Evolutionary conservation across 208 protist genomes (phyloP), one percentile per base, ranked within the genome.

Genomic region (Crithidia brevicula): DNA sequence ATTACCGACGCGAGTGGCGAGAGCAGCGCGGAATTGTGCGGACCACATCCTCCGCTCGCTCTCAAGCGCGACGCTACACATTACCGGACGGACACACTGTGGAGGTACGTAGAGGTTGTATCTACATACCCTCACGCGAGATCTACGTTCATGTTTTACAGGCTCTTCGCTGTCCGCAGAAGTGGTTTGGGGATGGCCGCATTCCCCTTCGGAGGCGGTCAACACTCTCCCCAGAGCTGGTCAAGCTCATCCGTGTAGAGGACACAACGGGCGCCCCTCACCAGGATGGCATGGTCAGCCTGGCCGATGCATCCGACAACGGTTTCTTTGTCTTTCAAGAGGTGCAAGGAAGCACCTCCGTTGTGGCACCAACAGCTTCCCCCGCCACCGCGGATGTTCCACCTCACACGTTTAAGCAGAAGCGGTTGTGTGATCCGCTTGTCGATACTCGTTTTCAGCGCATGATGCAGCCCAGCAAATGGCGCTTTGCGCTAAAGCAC

Each of bases 131-230:
- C 6, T 65, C 74, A 11, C 79, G 86, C 38, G 72, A 81, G 23
- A 61, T 63, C 16, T 83, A 92, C 64, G 80, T 88, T 23, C 82
- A 92, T 45, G 78, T 86, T 18, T 63, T 75, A 45, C 65, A 76
- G 40, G 86, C 79, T 8, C 77, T 72, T 22, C 49, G 63, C 20
- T 74, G 72, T 46, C 82, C 86, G 15, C 72, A 75, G 33, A 51
- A 36, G 33, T 92, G 78, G 77, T 92, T 92, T 63, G 86, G 86
- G 8, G 78, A 92, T 69, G 80, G 72, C 9, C 69, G 71, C 28
- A 36, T 83, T 36, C 78, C 71, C 15, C 34, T 73, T 51, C 53
- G 54, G 15, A 40, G 72, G 30, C 72, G 86, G 33, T 53, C 33
- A 10, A 65, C 71, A 34, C 58, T 92, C 3, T 63, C 77, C 22